Evolutionary conservation across 371 early-diverging fungal genomes (phyloP), one percentile per base, ranked within the genome.

Genomic region (Nosema muscidifuracis): DNA sequence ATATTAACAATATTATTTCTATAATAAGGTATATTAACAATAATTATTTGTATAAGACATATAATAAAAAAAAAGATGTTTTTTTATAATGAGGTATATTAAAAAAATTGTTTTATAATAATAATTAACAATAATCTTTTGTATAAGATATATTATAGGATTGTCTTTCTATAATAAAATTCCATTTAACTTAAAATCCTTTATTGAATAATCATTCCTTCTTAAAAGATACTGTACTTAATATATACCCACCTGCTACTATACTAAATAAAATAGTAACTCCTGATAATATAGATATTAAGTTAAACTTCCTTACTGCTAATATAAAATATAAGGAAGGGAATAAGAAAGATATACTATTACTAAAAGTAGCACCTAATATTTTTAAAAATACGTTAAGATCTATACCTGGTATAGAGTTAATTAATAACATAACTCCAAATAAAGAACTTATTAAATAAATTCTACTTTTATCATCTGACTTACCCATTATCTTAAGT

Each of bases 291-390:
- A 56, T 56, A 9, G 56, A 30, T 15, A 56, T 28, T 9, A 18
- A 7, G 16, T 31, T 31, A 30, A 31, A 4, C 18, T 56, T 56
- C 28, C 33, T 56, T 2, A 24, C 26, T 13, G 56, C 24, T 57
- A 43, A 42, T 18, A 68, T 31, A 33, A 57, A 68, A 33, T 68
- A 68, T 2, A 68, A 33, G 12, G 31, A 68, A 43, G 69, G 69
- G 33, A 44, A 56, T 0, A 58, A 51, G 18, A 68, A 68, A 0
- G 69, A 68, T 10, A 57, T 43, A 13, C 34, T 16, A 24, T 68
- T 68, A 31, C 42, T 30, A 1, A 58, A 56, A 2, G 44, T 60
- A 33, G 33, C 57, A 1, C 57, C 55, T 15, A 56, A 31, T 30
- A 68, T 28, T 42, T 33, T 15, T 24, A 68, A 7, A 24, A 68